Conservation (phyloP, 768 basidiomycete genomes). For the Lactarius vividus region DNA sequence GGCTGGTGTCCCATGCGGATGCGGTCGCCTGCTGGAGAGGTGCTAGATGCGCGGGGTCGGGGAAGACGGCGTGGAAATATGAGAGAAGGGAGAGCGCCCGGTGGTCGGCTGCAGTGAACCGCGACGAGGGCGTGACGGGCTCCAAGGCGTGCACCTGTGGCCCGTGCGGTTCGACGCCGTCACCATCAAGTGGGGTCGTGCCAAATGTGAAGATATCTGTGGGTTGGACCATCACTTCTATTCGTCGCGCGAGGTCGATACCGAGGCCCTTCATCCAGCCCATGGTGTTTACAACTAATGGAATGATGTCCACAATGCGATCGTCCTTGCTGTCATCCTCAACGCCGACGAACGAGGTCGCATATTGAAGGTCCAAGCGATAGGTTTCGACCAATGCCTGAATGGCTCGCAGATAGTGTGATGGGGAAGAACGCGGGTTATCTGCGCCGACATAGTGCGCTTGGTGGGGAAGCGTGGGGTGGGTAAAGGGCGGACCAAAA, state of each 20-base stretch:
- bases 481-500: constrained; percentile 88
- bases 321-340: constrained; percentile 34
- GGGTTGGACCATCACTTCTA: constrained; percentile 65
- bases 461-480: constrained; percentile 63
- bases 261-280: constrained; percentile 97
- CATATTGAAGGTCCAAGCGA: constrained; percentile 62
- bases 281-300: constrained; percentile 93
- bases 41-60: constrained; percentile 29
- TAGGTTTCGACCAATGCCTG: constrained; percentile 65
- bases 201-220: constrained; percentile 56
- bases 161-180: neutral
- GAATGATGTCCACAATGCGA: constrained; percentile 58
- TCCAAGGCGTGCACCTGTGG: constrained; percentile 45
- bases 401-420: constrained; percentile 70
- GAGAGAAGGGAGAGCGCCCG: constrained; percentile 69
- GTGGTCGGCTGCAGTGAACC: constrained; percentile 63
- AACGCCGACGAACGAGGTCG: constrained; percentile 32
- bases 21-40: constrained; percentile 36
- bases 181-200: constrained; percentile 1
- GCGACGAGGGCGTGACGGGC: constrained; percentile 43
- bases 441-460: constrained; percentile 83
- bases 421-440: constrained; percentile 73
- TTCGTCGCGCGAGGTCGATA: constrained; percentile 65
- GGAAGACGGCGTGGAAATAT: constrained; percentile 64
- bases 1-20: constrained; percentile 58